Conservation (phyloP, 495 filamentous ascomycete genomes). For the Penicillium cosmopolitanum region DNA sequence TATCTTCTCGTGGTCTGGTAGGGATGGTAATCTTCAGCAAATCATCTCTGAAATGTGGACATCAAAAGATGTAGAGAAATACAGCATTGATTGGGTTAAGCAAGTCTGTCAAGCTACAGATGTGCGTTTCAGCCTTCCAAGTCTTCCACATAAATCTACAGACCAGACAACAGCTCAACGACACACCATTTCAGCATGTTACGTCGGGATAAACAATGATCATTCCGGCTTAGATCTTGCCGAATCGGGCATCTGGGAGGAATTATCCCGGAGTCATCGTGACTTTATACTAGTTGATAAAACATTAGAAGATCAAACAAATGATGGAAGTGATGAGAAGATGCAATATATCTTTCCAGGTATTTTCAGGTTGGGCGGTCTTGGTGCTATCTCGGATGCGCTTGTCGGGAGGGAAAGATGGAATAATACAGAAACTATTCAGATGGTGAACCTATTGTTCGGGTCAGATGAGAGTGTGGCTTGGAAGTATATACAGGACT, state of each 20-base stretch:
- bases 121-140: background rate
- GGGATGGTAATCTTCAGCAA: background rate
- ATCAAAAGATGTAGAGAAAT: background rate
- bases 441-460: background rate
- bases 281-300: background rate
- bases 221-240: background rate
- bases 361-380: background rate
- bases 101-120: background rate
- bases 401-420: background rate
- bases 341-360: background rate
- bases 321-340: background rate
- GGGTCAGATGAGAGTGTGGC: background rate
- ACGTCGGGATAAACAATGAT: background rate
- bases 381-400: background rate
- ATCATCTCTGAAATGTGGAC: background rate
- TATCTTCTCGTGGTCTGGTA: background rate
- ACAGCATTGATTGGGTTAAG: background rate
- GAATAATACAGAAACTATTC: background rate
- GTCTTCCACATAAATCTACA: background rate
- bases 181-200: background rate
- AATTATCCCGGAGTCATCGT: background rate
- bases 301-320: background rate
- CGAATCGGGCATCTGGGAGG: background rate
- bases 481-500: background rate
- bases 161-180: background rate